These are phyloP conservation scores for Septoria linicola DNA, from an alignment of 2,329 filamentous ascomycete genomes.

Conservation along the genomic window DNA sequence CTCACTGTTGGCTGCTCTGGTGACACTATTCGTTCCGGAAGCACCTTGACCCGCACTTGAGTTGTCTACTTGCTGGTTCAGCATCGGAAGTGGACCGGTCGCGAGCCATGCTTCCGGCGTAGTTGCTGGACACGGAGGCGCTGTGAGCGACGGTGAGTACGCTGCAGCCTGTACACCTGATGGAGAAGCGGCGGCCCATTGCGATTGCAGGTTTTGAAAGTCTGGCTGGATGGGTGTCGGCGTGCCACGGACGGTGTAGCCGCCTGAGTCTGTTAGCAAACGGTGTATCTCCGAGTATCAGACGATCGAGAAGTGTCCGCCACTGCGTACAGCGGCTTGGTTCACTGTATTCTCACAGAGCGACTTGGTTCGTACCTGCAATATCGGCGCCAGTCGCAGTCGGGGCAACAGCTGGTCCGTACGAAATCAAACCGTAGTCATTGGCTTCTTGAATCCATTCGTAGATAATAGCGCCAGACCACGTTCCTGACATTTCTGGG, in stretches of 20 bases:
- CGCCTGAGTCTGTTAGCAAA: no score
- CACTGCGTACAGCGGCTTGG: no score
- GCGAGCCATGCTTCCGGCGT: constrained; percentile 72
- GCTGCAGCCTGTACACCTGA: constrained; percentile 64
- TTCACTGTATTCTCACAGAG: no score
- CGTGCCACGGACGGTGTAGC: constrained; percentile 68
- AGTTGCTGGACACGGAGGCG: constrained; percentile 68
- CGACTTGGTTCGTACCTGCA: no score
- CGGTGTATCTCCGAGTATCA: no score
- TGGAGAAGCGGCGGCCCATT: constrained; percentile 72
- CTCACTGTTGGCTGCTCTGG: neutral
- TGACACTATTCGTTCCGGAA: neutral
- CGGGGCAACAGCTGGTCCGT: constrained; percentile 61
- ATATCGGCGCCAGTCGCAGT: constrained; percentile 44
- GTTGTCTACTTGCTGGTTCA: constrained; percentile 49
- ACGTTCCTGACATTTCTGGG: constrained; percentile 66
- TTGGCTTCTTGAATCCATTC: constrained; percentile 88
- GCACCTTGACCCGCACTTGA: constrained; percentile 13
- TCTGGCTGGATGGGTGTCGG: constrained; percentile 73
- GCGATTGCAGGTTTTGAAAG: constrained; percentile 71
- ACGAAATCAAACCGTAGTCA: constrained; percentile 75
- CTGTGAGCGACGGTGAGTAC: constrained; percentile 63
- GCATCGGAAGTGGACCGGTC: constrained; percentile 65
- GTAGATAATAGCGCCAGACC: constrained; percentile 79
- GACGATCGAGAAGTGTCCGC: no score